A percentile compares a stretch with the other conserved stretches of the same genome.
Conservation (phyloP, 1,284 basidiomycete genomes). For the Bjerkandera adusta region DNA sequence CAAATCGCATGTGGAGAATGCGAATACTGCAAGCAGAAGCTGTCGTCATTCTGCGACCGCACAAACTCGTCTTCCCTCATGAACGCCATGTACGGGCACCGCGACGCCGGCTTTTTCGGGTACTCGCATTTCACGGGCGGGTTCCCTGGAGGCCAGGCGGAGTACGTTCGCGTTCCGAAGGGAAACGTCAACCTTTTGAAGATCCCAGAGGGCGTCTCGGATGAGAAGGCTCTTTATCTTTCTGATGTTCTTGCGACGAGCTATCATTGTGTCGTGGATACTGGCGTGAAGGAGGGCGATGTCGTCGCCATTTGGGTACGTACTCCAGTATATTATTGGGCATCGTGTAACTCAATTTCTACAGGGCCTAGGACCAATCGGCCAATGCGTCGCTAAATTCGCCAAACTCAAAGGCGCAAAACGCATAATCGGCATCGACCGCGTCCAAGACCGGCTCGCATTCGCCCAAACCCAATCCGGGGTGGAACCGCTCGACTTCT, state of each 20-base stretch:
- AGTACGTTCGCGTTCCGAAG: slow-evolving; percentile 67
- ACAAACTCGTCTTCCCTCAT: slow-evolving; percentile 56
- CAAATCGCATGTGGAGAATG: slow-evolving; percentile 79
- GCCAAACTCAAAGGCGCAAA: slow-evolving; percentile 67
- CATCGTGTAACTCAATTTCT: not conserved
- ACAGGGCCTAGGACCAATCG: slow-evolving; percentile 62
- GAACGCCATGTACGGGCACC: slow-evolving; percentile 66
- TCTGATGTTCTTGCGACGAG: slow-evolving; percentile 73
- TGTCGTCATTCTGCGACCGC: slow-evolving; percentile 69
- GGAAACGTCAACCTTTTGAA: slow-evolving; percentile 71
- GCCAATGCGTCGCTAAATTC: slow-evolving; percentile 60
- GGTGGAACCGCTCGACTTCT: slow-evolving; percentile 67
- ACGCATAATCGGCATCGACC: slow-evolving; percentile 74
- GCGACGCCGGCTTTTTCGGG: slow-evolving; percentile 73
- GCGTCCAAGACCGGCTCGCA: slow-evolving; percentile 57
- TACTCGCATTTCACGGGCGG: slow-evolving; percentile 76
- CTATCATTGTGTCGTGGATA: slow-evolving; percentile 74
- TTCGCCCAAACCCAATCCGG: slow-evolving; percentile 55
- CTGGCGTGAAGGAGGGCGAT: slow-evolving; percentile 64
- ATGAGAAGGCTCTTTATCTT: slow-evolving; percentile 64
- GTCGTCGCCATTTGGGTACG: slow-evolving; percentile 66
- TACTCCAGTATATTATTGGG: slow-evolving; percentile 4
- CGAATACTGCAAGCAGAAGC: slow-evolving; percentile 68
- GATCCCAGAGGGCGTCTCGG: slow-evolving; percentile 62
- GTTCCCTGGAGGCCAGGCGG: slow-evolving; percentile 71